Conservation (phyloP, 129 eudicot genomes). For the Escallonia herrerae region DNA sequence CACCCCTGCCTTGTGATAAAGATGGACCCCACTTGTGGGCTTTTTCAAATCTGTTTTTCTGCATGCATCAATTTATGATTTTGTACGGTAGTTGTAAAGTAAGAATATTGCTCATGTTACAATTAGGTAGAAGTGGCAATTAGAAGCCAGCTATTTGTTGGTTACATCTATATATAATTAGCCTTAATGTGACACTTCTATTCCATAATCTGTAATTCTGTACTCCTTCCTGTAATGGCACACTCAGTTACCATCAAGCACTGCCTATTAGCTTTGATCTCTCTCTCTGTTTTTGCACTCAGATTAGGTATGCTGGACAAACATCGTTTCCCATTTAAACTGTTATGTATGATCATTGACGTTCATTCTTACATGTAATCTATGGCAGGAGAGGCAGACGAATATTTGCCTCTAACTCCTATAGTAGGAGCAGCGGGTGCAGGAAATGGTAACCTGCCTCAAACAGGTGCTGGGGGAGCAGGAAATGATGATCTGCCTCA, state of each 20-base stretch:
- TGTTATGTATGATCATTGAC: neutral
- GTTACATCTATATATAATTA: constrained; percentile 12
- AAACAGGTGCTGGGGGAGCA: constrained; percentile 24
- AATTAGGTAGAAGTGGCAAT: constrained; percentile 4
- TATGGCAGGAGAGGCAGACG: constrained; percentile 41
- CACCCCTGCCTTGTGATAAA: neutral
- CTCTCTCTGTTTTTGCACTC: constrained; percentile 20
- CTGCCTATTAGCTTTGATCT: constrained; percentile 21
- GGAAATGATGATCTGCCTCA: constrained; percentile 23
- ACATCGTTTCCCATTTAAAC: constrained; percentile 1
- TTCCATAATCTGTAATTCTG: neutral
- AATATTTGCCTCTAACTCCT: constrained; percentile 15
- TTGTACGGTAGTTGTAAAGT: neutral
- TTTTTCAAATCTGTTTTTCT: neutral
- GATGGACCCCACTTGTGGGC: neutral
- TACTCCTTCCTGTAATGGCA: constrained; percentile 29
- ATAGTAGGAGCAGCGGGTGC: constrained; percentile 16
- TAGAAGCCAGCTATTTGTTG: constrained; percentile 1
- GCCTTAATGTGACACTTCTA: neutral
- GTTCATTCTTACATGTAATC: constrained; percentile 1
- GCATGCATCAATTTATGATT: neutral
- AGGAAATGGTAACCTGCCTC: constrained; percentile 26
- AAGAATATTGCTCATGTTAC: neutral
- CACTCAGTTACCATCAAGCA: constrained; percentile 18
- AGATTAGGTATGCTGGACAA: constrained; percentile 26